Base-by-base conservation (phyloP, 495 filamentous ascomycete genomes). In the Pseudevernia furfuracea region DNA sequence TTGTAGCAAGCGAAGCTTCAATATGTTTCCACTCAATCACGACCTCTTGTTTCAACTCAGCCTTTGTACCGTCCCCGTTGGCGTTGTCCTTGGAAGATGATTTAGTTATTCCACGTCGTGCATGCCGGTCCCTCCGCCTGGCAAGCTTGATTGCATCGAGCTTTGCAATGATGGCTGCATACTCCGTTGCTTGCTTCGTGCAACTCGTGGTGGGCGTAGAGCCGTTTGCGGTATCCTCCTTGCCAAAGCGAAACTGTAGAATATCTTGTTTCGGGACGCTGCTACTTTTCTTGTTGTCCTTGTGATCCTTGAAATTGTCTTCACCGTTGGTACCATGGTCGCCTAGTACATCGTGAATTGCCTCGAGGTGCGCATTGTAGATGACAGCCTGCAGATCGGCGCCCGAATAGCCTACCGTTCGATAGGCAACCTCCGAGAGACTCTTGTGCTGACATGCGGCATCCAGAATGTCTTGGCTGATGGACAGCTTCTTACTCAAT, bases 331-430 rank as follows among this genome's bases (percentile, higher is more conserved):
- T 68, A n/a, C 83, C 79, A 0, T 78, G 78, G 65, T 90, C 89
- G 17, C 85, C 87, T 5, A 98, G 83, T 3, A 93, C 84, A 65
- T 96, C 92, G 66, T 98, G 94, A 63, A 98, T 95, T 34, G 94
- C 94, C 74, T 97, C 95, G 9, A 98, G 80, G 74, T 98, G 94
- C 7, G 94, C 94, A 67, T 98, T 97, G 64, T 95, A 96, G 21
- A 97, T 84, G 14, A 98, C 83, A 0, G 94, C 94, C 74, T 97
- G 95, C 23, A 98, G 77, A 79, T 98, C 94, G 0, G 94, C 94
- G 2, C 94, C 94, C 1, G 89, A 91, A 72, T 94, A 96, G n/a
- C 94, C 94, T 65, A 91, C 90, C 0, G 93, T 97, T 48, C 82
- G 75, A 3, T 77, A 75, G 2, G 90, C 93, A 15, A 97, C 81